Base-by-base conservation (phyloP, 257 asterid species). In the Lithospermum erythrorhizon region DNA sequence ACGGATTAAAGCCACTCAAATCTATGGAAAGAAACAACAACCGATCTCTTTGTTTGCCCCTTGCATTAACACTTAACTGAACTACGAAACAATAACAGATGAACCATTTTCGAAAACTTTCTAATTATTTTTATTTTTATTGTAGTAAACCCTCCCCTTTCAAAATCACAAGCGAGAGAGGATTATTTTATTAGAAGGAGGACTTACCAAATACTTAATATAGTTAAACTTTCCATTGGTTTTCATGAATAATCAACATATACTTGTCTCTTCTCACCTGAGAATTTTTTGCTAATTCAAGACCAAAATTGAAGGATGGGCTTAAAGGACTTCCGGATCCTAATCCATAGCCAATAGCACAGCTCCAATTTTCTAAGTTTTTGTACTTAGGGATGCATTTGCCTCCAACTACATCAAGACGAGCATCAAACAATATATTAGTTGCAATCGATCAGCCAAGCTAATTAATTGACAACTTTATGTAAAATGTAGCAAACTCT, bases 241-340 rank as follows among this genome's bases (percentile, higher is more conserved):
- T 41, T 41, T 41, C 17, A 41, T 1, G 49, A 14, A 17, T 41
- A 41, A 14, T 41, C 49, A 41, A 13, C 49, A 41, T 1, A 41
- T 48, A 29, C 61, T 55, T 55, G 58, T 70, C 57, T 21, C 35
- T 59, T 52, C 65, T 62, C 72, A 89, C 97, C 97, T 89, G 93
- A 23, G 97, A 84, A 67, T 69, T 83, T 68, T 79, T 84, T 45
- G 94, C 84, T 61, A 89, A 87, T 78, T 89, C 97, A 57, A 89
- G 95, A 64, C 93, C 93, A 71, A 89, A 89, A 71, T 84, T 86
- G 82, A 86, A 89, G 62, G 95, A 89, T 5, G 97, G 97, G 74
- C 94, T 86, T 84, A 89, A 72, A 52, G 95, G 89, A 74, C 97
- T 86, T 68, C 90, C 93, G 35, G 93, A 89, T 70, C 97, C 97